A percentile compares a stretch with the other conserved stretches of the same genome.
Conservation (phyloP, 768 basidiomycete genomes). For the Suillus weaverae region DNA sequence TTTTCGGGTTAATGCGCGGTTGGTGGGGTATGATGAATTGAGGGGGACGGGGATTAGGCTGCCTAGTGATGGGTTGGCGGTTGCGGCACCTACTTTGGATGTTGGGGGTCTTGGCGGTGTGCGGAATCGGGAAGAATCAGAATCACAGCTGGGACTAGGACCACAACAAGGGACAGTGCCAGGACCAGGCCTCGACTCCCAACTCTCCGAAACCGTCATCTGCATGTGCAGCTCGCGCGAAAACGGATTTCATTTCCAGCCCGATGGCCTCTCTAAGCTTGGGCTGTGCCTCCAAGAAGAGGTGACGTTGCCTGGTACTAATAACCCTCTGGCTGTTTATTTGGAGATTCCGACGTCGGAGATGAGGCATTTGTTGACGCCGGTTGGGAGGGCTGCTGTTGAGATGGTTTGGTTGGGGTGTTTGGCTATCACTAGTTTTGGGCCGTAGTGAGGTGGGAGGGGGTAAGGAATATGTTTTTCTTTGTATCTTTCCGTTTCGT, state of each 20-base stretch:
- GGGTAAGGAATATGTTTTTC: slow-evolving; percentile 6
- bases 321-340: slow-evolving; percentile 5
- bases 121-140: background rate
- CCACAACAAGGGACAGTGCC: background rate
- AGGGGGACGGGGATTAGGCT: slow-evolving; percentile 72
- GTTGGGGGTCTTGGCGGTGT: slow-evolving; percentile 34
- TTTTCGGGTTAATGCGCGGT: slow-evolving; percentile 75
- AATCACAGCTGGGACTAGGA: background rate
- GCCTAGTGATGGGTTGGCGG: slow-evolving; percentile 67
- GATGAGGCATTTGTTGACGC: slow-evolving; percentile 41
- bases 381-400: slow-evolving; percentile 49
- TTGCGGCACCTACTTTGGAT: slow-evolving; percentile 60
- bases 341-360: slow-evolving; percentile 42
- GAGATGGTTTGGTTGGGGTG: slow-evolving; percentile 59
- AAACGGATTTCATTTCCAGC: slow-evolving; percentile 73
- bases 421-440: slow-evolving; percentile 49
- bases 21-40: slow-evolving; percentile 72
- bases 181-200: slow-evolving; percentile 15
- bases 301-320: slow-evolving; percentile 5
- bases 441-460: slow-evolving; percentile 10
- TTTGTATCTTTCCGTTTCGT: background rate
- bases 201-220: slow-evolving; percentile 41
- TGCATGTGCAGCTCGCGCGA: slow-evolving; percentile 64
- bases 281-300: slow-evolving; percentile 54
- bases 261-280: slow-evolving; percentile 75